Evolutionary conservation across 257 asterid genomes (phyloP).

Genomic region (Ilex aquifolium): DNA sequence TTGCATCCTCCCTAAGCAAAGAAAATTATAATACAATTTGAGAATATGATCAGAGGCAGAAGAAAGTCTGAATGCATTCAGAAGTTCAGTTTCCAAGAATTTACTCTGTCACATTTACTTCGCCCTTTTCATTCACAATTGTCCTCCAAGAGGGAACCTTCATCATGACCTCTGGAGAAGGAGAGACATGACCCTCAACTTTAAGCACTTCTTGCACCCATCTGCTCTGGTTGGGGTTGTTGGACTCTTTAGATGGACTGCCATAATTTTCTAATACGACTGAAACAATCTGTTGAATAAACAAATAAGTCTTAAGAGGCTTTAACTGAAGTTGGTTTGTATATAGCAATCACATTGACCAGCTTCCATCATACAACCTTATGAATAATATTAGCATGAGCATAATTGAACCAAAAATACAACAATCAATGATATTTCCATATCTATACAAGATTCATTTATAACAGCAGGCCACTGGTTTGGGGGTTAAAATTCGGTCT

Average conservation of each 20-base stretch:
- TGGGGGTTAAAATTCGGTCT: no score
- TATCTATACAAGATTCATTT: no score
- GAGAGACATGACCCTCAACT: conserved; percentile 50
- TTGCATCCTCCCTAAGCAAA: conserved; percentile 61
- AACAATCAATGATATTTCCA: no score
- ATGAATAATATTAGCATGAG: no score
- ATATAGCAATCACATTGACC: no score
- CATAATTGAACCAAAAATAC: no score
- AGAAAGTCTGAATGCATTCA: conserved; percentile 9
- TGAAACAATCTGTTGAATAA: conserved; percentile 70
- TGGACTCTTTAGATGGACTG: conserved; percentile 45
- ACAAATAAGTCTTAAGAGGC: not conserved
- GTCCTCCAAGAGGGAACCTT: conserved; percentile 72
- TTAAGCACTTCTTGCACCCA: conserved; percentile 66
- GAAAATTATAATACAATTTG: conserved; percentile 15
- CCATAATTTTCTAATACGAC: conserved; percentile 88
- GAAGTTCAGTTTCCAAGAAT: conserved; percentile 20
- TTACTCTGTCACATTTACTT: conserved; percentile 65
- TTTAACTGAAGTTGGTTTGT: no score
- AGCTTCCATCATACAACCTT: no score
- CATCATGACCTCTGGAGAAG: conserved; percentile 35
- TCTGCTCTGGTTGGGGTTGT: conserved; percentile 33
- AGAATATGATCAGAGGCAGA: conserved; percentile 12
- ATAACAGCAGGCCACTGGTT: no score
- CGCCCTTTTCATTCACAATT: conserved; percentile 72